Percentiles rank a stretch among this genome's conserved stretches.
phyloP scores from a whole-genome alignment of 2,329 filamentous ascomycete species.

The Aspergillus arachidicola region DNA sequence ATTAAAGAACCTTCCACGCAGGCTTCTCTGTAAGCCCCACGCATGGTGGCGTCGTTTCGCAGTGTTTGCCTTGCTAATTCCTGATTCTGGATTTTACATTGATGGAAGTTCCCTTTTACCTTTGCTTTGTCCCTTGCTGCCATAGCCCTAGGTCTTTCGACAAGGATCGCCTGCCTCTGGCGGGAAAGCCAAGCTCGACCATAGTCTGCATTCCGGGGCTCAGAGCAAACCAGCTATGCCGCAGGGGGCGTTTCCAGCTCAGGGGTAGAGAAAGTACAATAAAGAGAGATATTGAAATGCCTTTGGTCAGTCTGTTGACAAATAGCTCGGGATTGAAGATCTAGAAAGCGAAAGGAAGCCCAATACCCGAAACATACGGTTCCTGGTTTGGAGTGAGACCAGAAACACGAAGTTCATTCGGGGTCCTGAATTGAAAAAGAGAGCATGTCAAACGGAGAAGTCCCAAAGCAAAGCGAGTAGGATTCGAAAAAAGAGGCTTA shows the following conservation, averaged over 20 bases:
- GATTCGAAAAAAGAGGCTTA: not conserved
- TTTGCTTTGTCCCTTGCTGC: not conserved
- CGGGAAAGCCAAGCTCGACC: not conserved
- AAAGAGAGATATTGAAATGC: too few relatives aligned
- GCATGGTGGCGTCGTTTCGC: conserved; percentile 20
- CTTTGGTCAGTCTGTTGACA: not conserved
- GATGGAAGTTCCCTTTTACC: not conserved
- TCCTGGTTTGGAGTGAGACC: not conserved
- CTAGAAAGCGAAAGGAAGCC: not conserved
- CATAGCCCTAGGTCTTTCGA: not conserved
- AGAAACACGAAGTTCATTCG: not conserved
- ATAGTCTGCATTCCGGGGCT: not conserved
- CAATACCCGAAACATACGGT: not conserved
- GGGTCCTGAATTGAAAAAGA: not conserved
- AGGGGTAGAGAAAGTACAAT: conserved; percentile 8
- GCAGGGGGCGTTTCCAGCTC: not conserved
- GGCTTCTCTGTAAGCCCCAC: conserved; percentile 36
- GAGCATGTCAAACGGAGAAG: not conserved
- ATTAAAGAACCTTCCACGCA: conserved; percentile 37
- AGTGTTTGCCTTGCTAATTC: conserved; percentile 4
- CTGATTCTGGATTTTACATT: conserved; percentile 1
- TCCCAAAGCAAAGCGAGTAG: not conserved
- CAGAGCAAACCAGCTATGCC: too few relatives aligned
- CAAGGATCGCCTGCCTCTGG: conserved; percentile 6
- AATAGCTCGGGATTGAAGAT: not conserved